phyloP scores from a whole-genome alignment of 73 alveolate genomes.

The Tetrahymena elliotti region DNA sequence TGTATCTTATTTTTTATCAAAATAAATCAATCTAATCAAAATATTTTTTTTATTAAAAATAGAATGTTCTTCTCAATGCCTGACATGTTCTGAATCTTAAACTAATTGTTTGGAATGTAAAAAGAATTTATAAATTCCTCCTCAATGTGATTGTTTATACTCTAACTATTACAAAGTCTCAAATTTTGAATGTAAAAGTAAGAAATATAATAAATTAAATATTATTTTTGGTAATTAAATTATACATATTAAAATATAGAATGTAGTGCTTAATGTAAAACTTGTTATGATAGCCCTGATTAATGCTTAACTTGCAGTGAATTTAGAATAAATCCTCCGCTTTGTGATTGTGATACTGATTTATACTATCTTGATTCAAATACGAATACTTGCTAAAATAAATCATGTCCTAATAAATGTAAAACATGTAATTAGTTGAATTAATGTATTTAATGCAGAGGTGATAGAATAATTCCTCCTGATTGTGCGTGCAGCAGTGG shows the following conservation, averaged over 20 bases:
- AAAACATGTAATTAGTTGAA: no score
- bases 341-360: neutral
- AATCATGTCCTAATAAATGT: neutral
- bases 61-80: neutral
- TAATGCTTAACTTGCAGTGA: neutral
- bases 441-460: neutral
- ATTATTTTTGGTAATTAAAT: no score
- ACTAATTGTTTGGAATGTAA: neutral
- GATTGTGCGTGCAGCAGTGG: neutral
- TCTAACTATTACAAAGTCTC: neutral
- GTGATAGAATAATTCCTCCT: neutral
- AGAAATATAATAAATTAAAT: no score
- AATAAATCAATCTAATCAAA: no score
- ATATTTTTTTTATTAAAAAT: no score
- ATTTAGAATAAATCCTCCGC: neutral
- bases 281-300: neutral
- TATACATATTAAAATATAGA: neutral
- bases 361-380: neutral
- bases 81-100: neutral
- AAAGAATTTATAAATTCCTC: neutral
- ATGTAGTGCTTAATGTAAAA: neutral
- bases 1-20: neutral
- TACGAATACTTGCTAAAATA: neutral
- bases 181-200: neutral
- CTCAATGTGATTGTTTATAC: no score